phyloP scores from a whole-genome alignment of 2,329 filamentous ascomycete species.

The Aspergillus aculeatus region DNA sequence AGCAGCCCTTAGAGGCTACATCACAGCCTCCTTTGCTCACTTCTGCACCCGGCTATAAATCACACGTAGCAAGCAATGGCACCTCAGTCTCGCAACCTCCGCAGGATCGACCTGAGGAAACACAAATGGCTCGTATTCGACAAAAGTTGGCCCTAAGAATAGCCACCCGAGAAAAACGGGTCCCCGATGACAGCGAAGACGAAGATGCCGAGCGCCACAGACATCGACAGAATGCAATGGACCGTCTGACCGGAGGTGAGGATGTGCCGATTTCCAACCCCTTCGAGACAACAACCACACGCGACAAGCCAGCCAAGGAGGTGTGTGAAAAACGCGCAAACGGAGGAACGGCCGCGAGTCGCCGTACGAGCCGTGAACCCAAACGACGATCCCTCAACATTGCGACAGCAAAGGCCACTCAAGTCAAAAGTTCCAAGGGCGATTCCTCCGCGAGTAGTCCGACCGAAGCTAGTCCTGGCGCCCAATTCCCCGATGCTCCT shows the following conservation, averaged over 20 bases:
- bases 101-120: neutral
- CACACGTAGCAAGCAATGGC: neutral
- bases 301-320: conserved; percentile 10
- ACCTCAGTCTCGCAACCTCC: neutral
- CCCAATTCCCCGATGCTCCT: conserved; percentile 65
- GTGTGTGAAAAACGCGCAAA: neutral
- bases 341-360: conserved; percentile 1
- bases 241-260: conserved; percentile 32
- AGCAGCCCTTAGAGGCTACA: conserved; percentile 11
- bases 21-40: conserved; percentile 11
- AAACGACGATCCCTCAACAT: conserved; percentile 33
- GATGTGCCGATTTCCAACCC: conserved; percentile 5
- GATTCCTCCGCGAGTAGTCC: conserved; percentile 2
- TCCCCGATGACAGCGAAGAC: conserved; percentile 10
- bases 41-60: conserved; percentile 9
- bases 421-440: conserved; percentile 13
- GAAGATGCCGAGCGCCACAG: conserved; percentile 21
- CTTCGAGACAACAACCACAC: conserved; percentile 12
- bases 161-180: conserved; percentile 9
- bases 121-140: conserved; percentile 2
- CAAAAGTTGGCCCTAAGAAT: neutral
- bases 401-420: conserved; percentile 28
- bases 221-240: conserved; percentile 36
- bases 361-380: conserved; percentile 17
- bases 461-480: conserved; percentile 18